Percentiles rank a stretch among this genome's conserved stretches.
Evolutionary conservation across 1,284 basidiomycete species (phyloP).

Genomic region (Austroboletus niveus): DNA sequence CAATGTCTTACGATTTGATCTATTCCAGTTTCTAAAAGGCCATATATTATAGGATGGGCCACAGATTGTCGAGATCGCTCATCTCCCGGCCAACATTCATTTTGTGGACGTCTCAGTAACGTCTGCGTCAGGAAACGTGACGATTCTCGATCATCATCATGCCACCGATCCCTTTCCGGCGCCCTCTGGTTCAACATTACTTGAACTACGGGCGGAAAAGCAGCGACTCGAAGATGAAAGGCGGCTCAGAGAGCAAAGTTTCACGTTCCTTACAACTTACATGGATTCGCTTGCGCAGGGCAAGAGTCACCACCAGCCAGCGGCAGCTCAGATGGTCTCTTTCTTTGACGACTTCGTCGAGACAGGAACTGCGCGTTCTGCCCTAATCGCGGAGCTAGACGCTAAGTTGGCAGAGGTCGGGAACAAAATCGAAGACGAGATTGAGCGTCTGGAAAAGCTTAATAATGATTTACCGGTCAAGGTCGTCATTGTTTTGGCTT

Average conservation of each 20-base stretch:
- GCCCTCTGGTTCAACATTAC: conserved; percentile 3
- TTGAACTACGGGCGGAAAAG: conserved; percentile 13
- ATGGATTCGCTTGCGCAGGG: conserved; percentile 29
- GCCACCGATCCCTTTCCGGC: background rate
- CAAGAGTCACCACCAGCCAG: conserved; percentile 2
- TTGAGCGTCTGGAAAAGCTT: conserved; percentile 4
- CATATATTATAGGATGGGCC: conserved; percentile 11
- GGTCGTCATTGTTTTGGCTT: conserved; percentile 10
- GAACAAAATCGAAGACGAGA: conserved; percentile 15
- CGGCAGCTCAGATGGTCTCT: conserved; percentile 15
- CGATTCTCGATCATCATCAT: conserved; percentile 19
- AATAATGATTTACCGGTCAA: conserved; percentile 1
- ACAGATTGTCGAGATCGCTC: conserved; percentile 16
- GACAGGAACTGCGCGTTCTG: conserved; percentile 15
- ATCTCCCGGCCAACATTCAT: conserved; percentile 11
- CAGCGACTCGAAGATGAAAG: conserved; percentile 19
- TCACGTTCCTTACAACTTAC: conserved; percentile 26
- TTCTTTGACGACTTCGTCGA: conserved; percentile 28
- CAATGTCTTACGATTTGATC: background rate
- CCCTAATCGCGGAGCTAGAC: conserved; percentile 19
- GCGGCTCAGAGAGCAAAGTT: conserved; percentile 19
- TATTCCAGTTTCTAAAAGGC: background rate
- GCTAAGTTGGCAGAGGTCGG: conserved; percentile 13
- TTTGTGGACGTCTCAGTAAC: conserved; percentile 14
- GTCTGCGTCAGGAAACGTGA: conserved; percentile 8